These are phyloP conservation scores for Leishmania major DNA, from an alignment of 208 protist genomes.

Conservation along the genomic window DNA sequence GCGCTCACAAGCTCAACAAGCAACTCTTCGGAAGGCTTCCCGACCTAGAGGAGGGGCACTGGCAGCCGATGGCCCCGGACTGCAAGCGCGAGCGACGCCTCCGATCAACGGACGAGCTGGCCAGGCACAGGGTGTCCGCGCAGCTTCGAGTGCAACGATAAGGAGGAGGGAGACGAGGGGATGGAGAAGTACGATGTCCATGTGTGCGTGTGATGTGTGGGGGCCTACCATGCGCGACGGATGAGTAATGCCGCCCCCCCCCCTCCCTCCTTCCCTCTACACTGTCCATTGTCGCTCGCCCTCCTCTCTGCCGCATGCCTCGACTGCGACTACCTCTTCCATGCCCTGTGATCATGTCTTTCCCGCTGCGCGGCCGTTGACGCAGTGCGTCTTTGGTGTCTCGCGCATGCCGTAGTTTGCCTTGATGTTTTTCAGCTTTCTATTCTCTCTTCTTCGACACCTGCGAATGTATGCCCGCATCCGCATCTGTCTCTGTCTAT, in stretches of 20 bases:
- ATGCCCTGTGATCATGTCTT: neutral
- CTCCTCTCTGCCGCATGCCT: neutral
- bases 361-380: neutral
- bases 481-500: too few relatives aligned
- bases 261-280: too few relatives aligned
- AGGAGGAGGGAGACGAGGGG: neutral
- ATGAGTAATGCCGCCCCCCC: neutral
- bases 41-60: neutral
- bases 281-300: neutral
- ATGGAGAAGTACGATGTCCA: neutral
- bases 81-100: slow-evolving; percentile 19
- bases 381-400: neutral
- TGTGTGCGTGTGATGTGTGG: neutral
- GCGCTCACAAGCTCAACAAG: neutral
- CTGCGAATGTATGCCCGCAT: too few relatives aligned
- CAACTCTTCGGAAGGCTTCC: neutral
- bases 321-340: neutral
- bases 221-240: too few relatives aligned
- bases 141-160: neutral
- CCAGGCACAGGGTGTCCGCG: slow-evolving; percentile 8
- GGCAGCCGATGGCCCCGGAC: neutral
- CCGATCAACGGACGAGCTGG: slow-evolving; percentile 7
- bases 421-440: neutral
- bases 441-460: too few relatives aligned
- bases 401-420: too few relatives aligned